Conservation (phyloP, 805 yeast species). For the Pichia paraexigua region DNA sequence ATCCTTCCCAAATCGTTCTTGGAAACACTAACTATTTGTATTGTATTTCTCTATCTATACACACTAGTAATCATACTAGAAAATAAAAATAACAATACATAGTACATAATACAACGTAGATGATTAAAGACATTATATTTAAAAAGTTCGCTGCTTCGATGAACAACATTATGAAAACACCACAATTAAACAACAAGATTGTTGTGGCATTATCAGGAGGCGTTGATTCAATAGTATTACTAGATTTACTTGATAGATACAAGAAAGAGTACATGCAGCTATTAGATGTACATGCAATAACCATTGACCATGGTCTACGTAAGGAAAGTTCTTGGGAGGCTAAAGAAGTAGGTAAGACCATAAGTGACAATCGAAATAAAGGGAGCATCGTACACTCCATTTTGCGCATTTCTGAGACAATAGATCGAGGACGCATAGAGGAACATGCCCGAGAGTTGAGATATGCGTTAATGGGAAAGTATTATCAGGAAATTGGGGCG, state of each 20-base stretch:
- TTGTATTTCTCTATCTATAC: no score
- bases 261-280: conserved; percentile 13
- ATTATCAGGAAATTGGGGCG: conserved; percentile 32
- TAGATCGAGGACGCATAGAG: conserved; percentile 31
- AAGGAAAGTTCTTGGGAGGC: conserved; percentile 45
- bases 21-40: no score
- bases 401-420: conserved; percentile 12
- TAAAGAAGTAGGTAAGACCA: conserved; percentile 18
- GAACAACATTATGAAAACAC: background rate
- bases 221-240: conserved; percentile 68
- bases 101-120: conserved; percentile 13
- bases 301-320: conserved; percentile 60
- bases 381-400: conserved; percentile 23
- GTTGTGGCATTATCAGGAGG: conserved; percentile 70
- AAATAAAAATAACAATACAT: no score
- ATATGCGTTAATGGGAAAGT: conserved; percentile 34
- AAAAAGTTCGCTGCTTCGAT: background rate
- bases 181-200: background rate
- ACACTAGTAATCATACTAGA: no score
- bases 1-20: no score
- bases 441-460: conserved; percentile 51
- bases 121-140: background rate
- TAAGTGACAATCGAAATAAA: background rate
- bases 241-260: conserved; percentile 36
- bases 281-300: conserved; percentile 42